A percentile compares a stretch with the other conserved stretches of the same genome.
Conservation (phyloP, 768 basidiomycete genomes). For the Amanita polypyramis region DNA sequence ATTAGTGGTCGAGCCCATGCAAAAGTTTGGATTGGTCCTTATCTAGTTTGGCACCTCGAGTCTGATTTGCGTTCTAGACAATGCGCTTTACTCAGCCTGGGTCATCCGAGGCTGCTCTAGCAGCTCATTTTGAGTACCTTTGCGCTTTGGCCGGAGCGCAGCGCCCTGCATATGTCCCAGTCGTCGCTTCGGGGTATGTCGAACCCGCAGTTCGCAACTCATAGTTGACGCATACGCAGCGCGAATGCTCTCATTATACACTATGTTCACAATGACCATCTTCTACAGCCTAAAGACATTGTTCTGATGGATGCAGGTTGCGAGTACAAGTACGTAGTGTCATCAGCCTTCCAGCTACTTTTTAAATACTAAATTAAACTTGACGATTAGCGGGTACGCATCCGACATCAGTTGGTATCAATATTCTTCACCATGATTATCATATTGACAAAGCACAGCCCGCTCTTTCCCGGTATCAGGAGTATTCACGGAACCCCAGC, state of each 20-base stretch:
- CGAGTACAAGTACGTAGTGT: conserved; percentile 64
- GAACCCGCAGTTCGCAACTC: background rate
- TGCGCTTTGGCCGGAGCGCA: conserved; percentile 74
- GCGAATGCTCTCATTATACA: conserved; percentile 88
- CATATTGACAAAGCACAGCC: conserved; percentile 30
- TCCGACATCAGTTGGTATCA: conserved; percentile 78
- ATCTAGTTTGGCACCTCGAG: background rate
- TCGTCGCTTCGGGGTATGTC: conserved; percentile 85
- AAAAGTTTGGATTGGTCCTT: conserved; percentile 40
- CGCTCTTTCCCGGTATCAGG: conserved; percentile 87
- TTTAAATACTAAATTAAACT: conserved; percentile 2
- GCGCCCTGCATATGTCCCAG: conserved; percentile 93
- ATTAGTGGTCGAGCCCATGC: conserved; percentile 82
- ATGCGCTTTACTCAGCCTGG: conserved; percentile 63
- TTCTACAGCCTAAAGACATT: conserved; percentile 60
- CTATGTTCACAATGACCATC: conserved; percentile 85
- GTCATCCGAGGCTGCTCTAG: conserved; percentile 29
- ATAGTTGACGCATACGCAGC: conserved; percentile 24
- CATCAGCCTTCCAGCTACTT: background rate
- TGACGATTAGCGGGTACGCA: conserved; percentile 63
- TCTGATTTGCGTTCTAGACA: conserved; percentile 29
- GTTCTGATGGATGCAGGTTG: conserved; percentile 89
- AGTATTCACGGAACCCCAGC: conserved; percentile 66
- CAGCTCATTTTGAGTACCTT: conserved; percentile 84
- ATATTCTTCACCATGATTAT: conserved; percentile 6